Base-by-base conservation (phyloP, 257 asterid genomes). In the Leptodermis oblonga region DNA sequence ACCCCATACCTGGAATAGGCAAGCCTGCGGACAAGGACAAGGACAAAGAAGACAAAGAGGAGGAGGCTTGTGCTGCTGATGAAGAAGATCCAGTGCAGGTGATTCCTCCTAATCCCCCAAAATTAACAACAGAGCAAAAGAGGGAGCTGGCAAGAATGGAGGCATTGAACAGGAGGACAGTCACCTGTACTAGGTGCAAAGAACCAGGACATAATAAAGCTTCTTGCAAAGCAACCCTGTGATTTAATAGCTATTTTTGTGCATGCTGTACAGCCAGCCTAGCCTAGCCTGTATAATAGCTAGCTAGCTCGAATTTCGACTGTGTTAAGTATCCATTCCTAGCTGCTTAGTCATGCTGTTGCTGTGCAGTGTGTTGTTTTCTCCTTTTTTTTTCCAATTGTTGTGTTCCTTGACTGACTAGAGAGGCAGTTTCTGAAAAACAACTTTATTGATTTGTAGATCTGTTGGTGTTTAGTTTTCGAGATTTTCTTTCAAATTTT, bases 141-240 rank as follows among this genome's bases (percentile, higher is more conserved):
- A 76, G 84, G 84, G 85, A 85, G 73, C 77, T 67, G 75, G 76
- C 59, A 15, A 83, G 85, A 74, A 72, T 60, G 63, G 89, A 81
- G 55, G 93, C 88, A 28, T 79, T 88, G 15, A 88, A 84, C 69
- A 84, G 82, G 87, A 85, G 96, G 82, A 92, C 98, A 4, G 96
- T 92, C 26, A 86, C 88, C 5, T 92, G 98, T 82, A 84, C 91
- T 55, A 84, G 77, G 77, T 92, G 98, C 76, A 92, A 88, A 83
- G 91, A 85, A 79, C 89, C 89, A 20, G 98, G 97, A 66, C 98
- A 92, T 69, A 92, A 92, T 52, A 90, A 88, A 83, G 88, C 94
- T 78, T 86, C 98, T 23, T 92, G 98, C 78, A 88, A 83, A 82
- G 88, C 90, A 70, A 77, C 55, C 18, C 23, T 68, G 49, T 75